phyloP scores from a whole-genome alignment of 129 eudicot genomes.

The Helichrysum umbraculigerum region DNA sequence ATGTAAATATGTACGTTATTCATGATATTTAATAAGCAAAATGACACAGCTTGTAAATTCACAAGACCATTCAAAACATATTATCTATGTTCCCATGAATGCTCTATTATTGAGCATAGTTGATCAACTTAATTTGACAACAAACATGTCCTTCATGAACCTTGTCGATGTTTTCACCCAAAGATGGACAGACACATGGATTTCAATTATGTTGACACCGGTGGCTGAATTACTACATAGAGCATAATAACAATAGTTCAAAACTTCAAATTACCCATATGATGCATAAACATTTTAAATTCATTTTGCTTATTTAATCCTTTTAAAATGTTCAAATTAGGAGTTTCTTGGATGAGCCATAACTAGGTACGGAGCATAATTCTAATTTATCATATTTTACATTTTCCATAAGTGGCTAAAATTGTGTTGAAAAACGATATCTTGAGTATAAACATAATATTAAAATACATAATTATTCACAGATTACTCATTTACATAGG shows the following conservation, averaged over 20 bases:
- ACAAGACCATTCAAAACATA: not conserved
- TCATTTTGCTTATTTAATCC: not conserved
- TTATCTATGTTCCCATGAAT: not conserved
- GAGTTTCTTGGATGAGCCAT: not conserved
- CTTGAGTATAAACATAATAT: too few relatives aligned
- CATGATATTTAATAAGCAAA: too few relatives aligned
- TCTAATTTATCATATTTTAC: not conserved
- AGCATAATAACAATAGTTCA: not conserved
- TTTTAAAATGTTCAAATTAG: not conserved
- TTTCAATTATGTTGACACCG: not conserved
- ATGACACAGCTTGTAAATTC: not conserved
- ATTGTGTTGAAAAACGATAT: too few relatives aligned
- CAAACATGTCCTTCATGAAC: not conserved
- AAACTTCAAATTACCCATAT: not conserved
- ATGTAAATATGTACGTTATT: not conserved
- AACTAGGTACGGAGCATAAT: not conserved
- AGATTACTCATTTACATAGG: too few relatives aligned
- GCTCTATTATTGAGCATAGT: not conserved
- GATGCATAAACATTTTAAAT: not conserved
- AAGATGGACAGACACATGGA: not conserved
- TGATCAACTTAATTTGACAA: not conserved
- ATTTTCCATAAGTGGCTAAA: not conserved
- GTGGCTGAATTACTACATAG: not conserved
- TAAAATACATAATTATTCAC: too few relatives aligned
- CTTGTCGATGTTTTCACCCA: not conserved